phyloP scores from a whole-genome alignment of 202 grass and related monocot genomes.

The Carex sylvatica region DNA sequence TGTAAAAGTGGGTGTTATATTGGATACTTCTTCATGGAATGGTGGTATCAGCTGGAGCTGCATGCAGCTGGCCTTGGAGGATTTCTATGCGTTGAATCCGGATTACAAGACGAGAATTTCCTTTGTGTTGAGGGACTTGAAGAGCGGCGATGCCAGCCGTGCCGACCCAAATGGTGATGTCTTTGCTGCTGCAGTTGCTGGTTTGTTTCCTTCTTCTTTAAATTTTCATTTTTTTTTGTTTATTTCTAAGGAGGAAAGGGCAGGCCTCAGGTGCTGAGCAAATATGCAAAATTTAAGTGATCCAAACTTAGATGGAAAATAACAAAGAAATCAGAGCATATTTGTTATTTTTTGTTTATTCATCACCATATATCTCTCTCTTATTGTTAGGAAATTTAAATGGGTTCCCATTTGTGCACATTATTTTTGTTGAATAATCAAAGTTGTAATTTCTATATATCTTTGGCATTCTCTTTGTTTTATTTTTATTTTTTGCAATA shows the following conservation, averaged over 20 bases:
- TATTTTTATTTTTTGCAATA: no score
- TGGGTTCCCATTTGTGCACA: not conserved
- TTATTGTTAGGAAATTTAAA: not conserved
- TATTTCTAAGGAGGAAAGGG: not conserved
- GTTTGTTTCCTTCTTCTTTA: slow-evolving; percentile 13
- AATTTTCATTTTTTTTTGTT: not conserved
- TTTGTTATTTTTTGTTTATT: not conserved
- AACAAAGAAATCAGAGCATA: no score
- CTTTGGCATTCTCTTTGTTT: no score
- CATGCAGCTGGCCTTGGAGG: slow-evolving; percentile 56
- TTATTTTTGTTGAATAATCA: not conserved
- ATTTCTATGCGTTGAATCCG: slow-evolving; percentile 45
- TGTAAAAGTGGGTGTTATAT: slow-evolving; percentile 67
- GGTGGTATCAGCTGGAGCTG: slow-evolving; percentile 55
- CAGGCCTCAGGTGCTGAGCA: no score
- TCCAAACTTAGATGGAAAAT: no score
- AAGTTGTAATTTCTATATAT: no score
- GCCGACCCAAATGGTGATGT: not conserved
- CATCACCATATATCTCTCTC: not conserved
- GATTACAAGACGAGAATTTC: slow-evolving; percentile 29
- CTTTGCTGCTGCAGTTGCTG: slow-evolving; percentile 47
- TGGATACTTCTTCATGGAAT: slow-evolving; percentile 43
- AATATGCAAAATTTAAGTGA: not conserved
- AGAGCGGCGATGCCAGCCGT: not conserved
- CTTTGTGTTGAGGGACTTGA: slow-evolving; percentile 43